These are phyloP conservation scores for Heliamphora pulchella DNA, from an alignment of 179 eudicot genomes.

Conservation along the genomic window DNA sequence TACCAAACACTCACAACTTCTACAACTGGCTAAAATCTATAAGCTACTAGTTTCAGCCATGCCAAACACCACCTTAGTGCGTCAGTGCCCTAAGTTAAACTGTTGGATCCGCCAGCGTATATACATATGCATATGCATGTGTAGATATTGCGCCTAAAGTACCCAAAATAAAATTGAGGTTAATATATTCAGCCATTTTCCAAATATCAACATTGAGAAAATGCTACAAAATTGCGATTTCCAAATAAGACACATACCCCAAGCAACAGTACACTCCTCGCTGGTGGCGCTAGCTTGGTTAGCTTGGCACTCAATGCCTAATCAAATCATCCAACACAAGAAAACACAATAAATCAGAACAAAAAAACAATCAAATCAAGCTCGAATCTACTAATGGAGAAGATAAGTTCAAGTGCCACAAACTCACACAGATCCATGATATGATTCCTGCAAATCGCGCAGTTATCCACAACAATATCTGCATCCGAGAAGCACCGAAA, in stretches of 20 bases:
- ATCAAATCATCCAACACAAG: constrained; percentile 11
- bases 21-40: no score
- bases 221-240: background rate
- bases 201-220: no score
- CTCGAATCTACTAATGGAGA: background rate
- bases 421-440: constrained; percentile 69
- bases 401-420: background rate
- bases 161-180: background rate
- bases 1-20: no score
- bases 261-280: constrained; percentile 52
- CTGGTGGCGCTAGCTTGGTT: constrained; percentile 70
- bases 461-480: constrained; percentile 68
- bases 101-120: background rate
- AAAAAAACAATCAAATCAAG: no score
- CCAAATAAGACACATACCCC: background rate
- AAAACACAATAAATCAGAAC: background rate
- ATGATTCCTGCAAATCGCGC: constrained; percentile 63
- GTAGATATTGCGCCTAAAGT: background rate
- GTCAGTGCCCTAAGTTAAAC: no score
- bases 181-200: background rate
- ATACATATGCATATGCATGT: background rate
- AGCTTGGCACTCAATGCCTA: constrained; percentile 73
- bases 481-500: constrained; percentile 9
- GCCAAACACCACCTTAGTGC: no score
- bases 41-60: no score